These are phyloP conservation scores for Helotiales sp. DNA, from an alignment of 2,329 filamentous ascomycete genomes.

Conservation along the genomic window DNA sequence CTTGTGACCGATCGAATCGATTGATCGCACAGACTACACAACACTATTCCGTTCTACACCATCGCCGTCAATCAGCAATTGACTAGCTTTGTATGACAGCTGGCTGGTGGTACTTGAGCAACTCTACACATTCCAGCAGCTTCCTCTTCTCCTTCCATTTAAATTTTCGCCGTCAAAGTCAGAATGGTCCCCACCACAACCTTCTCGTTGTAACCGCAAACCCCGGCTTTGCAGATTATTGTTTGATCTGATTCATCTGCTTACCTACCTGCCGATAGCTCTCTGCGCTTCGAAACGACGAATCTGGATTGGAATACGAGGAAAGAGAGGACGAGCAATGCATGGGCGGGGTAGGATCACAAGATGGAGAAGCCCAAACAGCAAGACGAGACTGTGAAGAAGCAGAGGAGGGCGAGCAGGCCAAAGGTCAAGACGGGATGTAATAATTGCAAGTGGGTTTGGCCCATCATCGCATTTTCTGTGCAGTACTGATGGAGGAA, in stretches of 20 bases:
- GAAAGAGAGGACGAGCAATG: not conserved
- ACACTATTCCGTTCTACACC: not conserved
- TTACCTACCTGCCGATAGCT: not conserved
- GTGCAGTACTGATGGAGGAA: conserved; percentile 18
- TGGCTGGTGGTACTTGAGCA: conserved; percentile 8
- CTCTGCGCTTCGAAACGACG: not conserved
- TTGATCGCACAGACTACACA: not conserved
- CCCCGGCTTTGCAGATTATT: not conserved
- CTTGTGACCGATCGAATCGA: conserved; percentile 1
- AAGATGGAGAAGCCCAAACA: conserved; percentile 6
- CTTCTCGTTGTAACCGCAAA: not conserved
- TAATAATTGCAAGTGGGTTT: conserved; percentile 68
- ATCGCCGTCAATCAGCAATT: not conserved
- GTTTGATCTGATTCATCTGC: conserved; percentile 1
- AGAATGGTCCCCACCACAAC: not conserved
- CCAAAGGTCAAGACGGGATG: conserved; percentile 69
- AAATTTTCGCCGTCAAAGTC: not conserved
- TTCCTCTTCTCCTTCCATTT: not conserved
- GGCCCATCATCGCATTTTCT: conserved; percentile 24
- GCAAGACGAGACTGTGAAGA: conserved; percentile 11
- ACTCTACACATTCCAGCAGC: not conserved
- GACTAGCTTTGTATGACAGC: not conserved
- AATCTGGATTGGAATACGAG: not conserved
- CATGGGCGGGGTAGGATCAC: conserved; percentile 1
- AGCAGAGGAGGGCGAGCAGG: conserved; percentile 37